Conservation (phyloP, 257 asterid genomes). For the Penstemon barbatus region DNA sequence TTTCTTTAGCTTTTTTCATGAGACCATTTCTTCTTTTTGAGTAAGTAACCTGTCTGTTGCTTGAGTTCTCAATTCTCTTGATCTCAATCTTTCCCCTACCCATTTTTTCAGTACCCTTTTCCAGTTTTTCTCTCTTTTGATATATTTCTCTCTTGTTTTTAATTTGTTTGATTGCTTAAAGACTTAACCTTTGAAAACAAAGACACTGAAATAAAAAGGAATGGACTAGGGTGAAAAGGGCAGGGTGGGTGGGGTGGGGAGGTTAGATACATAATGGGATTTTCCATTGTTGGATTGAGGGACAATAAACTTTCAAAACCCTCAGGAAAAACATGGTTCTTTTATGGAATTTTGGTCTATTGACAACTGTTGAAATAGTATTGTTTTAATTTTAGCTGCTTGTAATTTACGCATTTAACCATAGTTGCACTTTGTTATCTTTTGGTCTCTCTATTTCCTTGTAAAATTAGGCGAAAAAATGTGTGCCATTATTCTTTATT, state of each 20-base stretch:
- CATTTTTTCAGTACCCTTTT: constrained; percentile 28
- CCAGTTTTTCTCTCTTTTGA: neutral
- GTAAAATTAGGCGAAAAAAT: constrained; percentile 8
- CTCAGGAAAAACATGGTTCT: constrained; percentile 37
- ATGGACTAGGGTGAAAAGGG: constrained; percentile 29
- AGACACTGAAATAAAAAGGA: constrained; percentile 27
- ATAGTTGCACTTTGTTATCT: constrained; percentile 41
- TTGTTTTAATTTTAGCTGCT: neutral
- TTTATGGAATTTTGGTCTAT: constrained; percentile 36
- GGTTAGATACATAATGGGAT: constrained; percentile 28
- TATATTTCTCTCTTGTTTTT: neutral
- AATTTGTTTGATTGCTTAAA: neutral
- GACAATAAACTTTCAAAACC: constrained; percentile 51
- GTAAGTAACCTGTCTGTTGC: constrained; percentile 68
- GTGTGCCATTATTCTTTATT: constrained; percentile 10
- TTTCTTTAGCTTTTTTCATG: constrained; percentile 73
- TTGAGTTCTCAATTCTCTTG: constrained; percentile 65
- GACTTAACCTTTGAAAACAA: constrained; percentile 4
- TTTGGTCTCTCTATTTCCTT: constrained; percentile 41
- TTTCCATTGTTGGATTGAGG: constrained; percentile 50
- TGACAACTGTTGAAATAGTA: constrained; percentile 43
- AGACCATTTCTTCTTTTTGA: constrained; percentile 75
- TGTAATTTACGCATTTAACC: constrained; percentile 27
- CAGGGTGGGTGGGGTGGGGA: neutral
- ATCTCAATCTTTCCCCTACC: constrained; percentile 65